Conservation (phyloP, 2,329 filamentous ascomycete genomes). For the Tympanopsis confertula region DNA sequence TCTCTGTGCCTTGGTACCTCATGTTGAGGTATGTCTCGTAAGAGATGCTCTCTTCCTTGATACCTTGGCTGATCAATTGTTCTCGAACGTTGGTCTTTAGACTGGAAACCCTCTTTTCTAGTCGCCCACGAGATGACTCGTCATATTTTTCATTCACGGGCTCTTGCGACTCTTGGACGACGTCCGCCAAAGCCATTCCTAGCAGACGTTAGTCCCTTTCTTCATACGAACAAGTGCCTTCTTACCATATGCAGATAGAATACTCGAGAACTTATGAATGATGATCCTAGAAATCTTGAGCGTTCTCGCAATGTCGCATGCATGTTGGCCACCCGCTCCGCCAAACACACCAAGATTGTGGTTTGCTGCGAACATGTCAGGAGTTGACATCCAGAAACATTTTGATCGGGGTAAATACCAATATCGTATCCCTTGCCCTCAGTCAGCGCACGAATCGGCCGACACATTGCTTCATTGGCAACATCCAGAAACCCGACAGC, state of each 20-base stretch:
- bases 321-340: slow-evolving; percentile 28
- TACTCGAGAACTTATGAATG: slow-evolving; percentile 30
- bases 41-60: slow-evolving; percentile 1
- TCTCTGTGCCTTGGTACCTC: slow-evolving; percentile 28
- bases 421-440: slow-evolving; percentile 13
- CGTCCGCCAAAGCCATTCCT: slow-evolving; percentile 35
- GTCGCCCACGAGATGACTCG: slow-evolving; percentile 13
- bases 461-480: slow-evolving; percentile 15
- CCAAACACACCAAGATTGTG: slow-evolving; percentile 15
- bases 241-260: slow-evolving; percentile 33
- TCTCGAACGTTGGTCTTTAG: not conserved
- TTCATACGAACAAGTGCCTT: too few species aligned
- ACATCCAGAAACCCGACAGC: slow-evolving; percentile 12
- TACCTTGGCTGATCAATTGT: not conserved
- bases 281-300: slow-evolving; percentile 28
- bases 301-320: slow-evolving; percentile 26
- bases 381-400: too few species aligned
- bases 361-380: too few species aligned
- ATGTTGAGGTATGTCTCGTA: slow-evolving; percentile 26
- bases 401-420: too few species aligned
- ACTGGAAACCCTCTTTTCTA: not conserved
- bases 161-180: slow-evolving; percentile 26
- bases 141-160: slow-evolving; percentile 17
- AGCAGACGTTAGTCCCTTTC: too few species aligned
- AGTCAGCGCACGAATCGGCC: slow-evolving; percentile 14